Evolutionary conservation across 108 stramenopile species (phyloP).

Genomic region (Skeletonema tropicum): DNA sequence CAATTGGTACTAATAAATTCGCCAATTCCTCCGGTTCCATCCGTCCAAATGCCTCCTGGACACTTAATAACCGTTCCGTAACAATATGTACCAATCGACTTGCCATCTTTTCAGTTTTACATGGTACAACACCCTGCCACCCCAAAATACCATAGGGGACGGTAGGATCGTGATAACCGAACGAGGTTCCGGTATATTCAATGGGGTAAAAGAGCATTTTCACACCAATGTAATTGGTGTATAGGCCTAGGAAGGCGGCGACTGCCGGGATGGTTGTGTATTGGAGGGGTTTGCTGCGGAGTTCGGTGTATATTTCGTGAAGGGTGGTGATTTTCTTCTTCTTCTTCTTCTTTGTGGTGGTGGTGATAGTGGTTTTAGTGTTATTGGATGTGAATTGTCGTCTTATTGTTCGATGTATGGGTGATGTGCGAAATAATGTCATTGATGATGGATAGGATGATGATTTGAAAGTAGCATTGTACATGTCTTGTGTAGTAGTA

Average conservation of each 20-base stretch:
- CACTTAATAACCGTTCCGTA: constrained; percentile 57
- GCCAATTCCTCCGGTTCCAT: constrained; percentile 60
- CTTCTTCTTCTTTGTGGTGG: neutral
- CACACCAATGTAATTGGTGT: constrained; percentile 66
- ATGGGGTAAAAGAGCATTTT: constrained; percentile 83
- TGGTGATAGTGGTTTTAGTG: neutral
- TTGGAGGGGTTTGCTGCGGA: constrained; percentile 40
- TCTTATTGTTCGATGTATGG: neutral
- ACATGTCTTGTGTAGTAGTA: neutral
- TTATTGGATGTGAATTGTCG: neutral
- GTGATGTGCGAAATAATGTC: neutral
- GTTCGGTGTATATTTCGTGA: constrained; percentile 21
- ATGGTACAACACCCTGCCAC: constrained; percentile 86
- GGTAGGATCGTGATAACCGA: constrained; percentile 51
- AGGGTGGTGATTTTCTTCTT: neutral
- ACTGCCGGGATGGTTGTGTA: constrained; percentile 73
- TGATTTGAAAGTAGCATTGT: neutral
- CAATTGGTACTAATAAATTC: constrained; percentile 49
- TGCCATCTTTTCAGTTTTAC: constrained; percentile 84
- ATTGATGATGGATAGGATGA: neutral
- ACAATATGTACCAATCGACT: constrained; percentile 69
- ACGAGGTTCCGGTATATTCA: constrained; percentile 59
- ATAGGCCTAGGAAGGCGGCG: constrained; percentile 72
- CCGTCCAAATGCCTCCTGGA: constrained; percentile 71
- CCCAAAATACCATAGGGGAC: constrained; percentile 76